These are phyloP conservation scores for Cutaneotrichosporon cavernicola DNA, from an alignment of 1,284 basidiomycete species.

Conservation along the genomic window DNA sequence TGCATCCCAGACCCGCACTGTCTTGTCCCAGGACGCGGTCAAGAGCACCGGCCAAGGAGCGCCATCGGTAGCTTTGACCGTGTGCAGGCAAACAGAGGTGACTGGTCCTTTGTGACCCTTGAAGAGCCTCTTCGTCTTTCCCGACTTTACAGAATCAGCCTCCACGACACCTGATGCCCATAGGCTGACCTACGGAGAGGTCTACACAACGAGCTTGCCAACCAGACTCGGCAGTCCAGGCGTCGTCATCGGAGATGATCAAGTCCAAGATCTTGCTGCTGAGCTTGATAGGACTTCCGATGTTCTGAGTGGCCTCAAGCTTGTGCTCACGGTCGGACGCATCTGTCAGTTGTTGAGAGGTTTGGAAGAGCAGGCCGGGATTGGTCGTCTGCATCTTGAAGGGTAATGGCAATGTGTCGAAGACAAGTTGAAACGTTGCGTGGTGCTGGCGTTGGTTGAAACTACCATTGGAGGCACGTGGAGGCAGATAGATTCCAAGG, in stretches of 20 bases:
- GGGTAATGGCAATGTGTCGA: neutral
- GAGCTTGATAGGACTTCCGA: slow-evolving; percentile 75
- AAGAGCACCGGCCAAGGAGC: slow-evolving; percentile 56
- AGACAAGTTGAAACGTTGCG: neutral
- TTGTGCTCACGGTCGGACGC: slow-evolving; percentile 69
- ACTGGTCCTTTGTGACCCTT: slow-evolving; percentile 83
- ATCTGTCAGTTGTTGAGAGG: slow-evolving; percentile 71
- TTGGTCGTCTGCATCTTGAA: slow-evolving; percentile 54
- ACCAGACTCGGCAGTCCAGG: slow-evolving; percentile 84
- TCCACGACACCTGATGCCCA: neutral
- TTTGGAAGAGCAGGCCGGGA: slow-evolving; percentile 60
- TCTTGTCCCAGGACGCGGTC: slow-evolving; percentile 90
- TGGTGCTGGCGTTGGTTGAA: neutral
- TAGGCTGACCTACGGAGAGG: slow-evolving; percentile 61
- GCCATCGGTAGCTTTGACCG: slow-evolving; percentile 16
- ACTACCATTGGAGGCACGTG: too few relatives aligned
- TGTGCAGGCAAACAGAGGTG: slow-evolving; percentile 69
- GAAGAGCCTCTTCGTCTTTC: slow-evolving; percentile 70
- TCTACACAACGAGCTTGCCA: slow-evolving; percentile 69
- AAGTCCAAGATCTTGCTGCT: slow-evolving; percentile 71
- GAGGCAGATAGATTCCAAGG: too few relatives aligned
- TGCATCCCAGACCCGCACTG: slow-evolving; percentile 77
- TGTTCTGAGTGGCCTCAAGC: slow-evolving; percentile 65
- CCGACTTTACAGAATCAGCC: slow-evolving; percentile 60
- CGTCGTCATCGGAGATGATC: slow-evolving; percentile 63